phyloP scores from a whole-genome alignment of 805 yeast species.

The Nakazawaea pomicola region DNA sequence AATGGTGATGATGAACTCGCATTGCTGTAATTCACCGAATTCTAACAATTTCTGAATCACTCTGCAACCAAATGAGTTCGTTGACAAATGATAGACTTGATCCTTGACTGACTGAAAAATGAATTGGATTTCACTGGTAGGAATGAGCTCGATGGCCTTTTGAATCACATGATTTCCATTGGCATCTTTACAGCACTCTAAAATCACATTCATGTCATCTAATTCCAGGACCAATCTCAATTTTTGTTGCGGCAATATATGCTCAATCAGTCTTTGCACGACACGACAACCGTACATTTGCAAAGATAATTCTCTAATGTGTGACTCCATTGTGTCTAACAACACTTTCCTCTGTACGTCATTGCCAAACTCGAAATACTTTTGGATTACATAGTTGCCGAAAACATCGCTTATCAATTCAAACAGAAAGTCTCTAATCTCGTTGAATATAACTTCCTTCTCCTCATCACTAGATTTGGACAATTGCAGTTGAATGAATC shows the following conservation, averaged over 20 bases:
- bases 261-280: constrained; percentile 88
- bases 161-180: constrained; percentile 98
- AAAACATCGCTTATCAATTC: constrained; percentile 93
- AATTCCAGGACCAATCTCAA: constrained; percentile 66
- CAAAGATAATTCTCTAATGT: constrained; percentile 67
- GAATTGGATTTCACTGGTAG: constrained; percentile 64
- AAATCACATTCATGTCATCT: constrained; percentile 39
- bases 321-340: constrained; percentile 67
- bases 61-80: constrained; percentile 97
- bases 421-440: constrained; percentile 67
- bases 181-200: constrained; percentile 83
- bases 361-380: constrained; percentile 81
- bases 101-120: constrained; percentile 66
- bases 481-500: constrained; percentile 90
- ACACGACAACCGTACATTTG: constrained; percentile 99
- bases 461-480: constrained; percentile 58
- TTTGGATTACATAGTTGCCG: constrained; percentile 96
- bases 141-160: constrained; percentile 84
- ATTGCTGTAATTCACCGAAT: constrained; percentile 62
- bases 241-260: constrained; percentile 59
- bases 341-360: constrained; percentile 63
- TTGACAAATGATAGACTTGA: constrained; percentile 78
- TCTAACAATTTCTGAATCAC: constrained; percentile 92
- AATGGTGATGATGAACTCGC: constrained; percentile 61
- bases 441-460: constrained; percentile 77